Evolutionary conservation across 768 basidiomycete species (phyloP).

Genomic region (Boletus bicolor): DNA sequence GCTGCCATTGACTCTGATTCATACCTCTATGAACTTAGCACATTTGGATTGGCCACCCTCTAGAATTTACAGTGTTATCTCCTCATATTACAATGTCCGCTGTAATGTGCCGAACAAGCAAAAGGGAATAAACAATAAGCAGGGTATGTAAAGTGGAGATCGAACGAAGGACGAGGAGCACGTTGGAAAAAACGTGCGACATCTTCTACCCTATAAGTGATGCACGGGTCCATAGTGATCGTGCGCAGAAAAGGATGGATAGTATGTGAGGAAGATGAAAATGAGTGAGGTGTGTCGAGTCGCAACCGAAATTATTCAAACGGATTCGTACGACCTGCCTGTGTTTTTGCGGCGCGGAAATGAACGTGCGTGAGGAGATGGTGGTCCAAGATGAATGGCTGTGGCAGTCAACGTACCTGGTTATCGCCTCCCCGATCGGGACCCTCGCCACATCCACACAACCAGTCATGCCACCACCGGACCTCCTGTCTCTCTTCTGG

Average conservation of each 20-base stretch:
- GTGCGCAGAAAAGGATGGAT: slow-evolving; percentile 1
- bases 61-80: slow-evolving; percentile 17
- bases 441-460: slow-evolving; percentile 79
- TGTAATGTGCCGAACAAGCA: slow-evolving; percentile 5
- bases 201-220: slow-evolving; percentile 5
- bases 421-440: slow-evolving; percentile 66
- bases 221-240: slow-evolving; percentile 13
- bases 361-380: not conserved
- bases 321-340: slow-evolving; percentile 77
- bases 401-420: slow-evolving; percentile 48
- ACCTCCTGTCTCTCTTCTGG: slow-evolving; percentile 36
- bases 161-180: slow-evolving; percentile 2
- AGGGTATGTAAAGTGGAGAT: slow-evolving; percentile 20
- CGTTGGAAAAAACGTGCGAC: not conserved
- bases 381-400: not conserved
- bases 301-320: slow-evolving; percentile 34
- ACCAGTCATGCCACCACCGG: slow-evolving; percentile 85
- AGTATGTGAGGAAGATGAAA: slow-evolving; percentile 8
- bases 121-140: slow-evolving; percentile 19
- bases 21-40: not conserved
- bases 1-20: not conserved
- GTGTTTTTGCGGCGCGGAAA: not conserved
- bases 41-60: not conserved
- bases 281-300: not conserved
- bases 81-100: slow-evolving; percentile 13